Evolutionary conservation across 1,139 yeast genomes (phyloP).

Genomic region (Blastobotrys persicus): DNA sequence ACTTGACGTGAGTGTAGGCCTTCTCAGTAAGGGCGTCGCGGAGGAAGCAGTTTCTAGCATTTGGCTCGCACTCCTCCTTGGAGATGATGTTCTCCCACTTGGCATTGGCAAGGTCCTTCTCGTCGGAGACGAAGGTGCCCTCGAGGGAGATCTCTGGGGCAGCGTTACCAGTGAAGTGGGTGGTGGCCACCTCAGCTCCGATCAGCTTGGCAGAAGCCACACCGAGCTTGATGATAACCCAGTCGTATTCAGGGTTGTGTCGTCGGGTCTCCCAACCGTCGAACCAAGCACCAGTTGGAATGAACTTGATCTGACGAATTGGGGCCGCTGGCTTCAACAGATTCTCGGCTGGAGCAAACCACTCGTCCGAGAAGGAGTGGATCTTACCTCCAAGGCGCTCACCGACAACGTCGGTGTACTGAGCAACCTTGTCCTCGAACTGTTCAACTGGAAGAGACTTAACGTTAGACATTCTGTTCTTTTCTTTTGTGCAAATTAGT

Average conservation of each 20-base stretch:
- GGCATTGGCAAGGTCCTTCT: conserved; percentile 35
- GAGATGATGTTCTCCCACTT: conserved; percentile 70
- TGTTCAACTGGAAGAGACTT: conserved; percentile 14
- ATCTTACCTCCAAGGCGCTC: conserved; percentile 78
- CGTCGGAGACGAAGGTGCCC: conserved; percentile 48
- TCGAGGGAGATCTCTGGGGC: conserved; percentile 89
- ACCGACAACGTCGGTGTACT: conserved; percentile 64
- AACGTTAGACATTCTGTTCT: conserved; percentile 11
- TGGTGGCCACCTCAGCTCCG: conserved; percentile 89
- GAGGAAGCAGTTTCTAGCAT: conserved; percentile 76
- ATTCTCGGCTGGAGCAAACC: conserved; percentile 91
- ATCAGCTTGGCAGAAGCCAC: conserved; percentile 74
- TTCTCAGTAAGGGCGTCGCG: conserved; percentile 53
- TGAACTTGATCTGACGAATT: conserved; percentile 72
- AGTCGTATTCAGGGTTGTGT: conserved; percentile 81
- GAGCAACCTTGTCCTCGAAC: conserved; percentile 25
- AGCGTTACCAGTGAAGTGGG: conserved; percentile 90
- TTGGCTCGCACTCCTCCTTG: conserved; percentile 80
- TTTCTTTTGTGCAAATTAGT: conserved; percentile 6
- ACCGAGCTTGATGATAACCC: conserved; percentile 80
- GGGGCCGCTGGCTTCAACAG: conserved; percentile 78
- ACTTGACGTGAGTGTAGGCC: conserved; percentile 72
- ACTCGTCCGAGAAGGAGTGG: conserved; percentile 75
- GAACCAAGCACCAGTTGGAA: conserved; percentile 81
- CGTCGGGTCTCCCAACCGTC: conserved; percentile 98